phyloP scores from a whole-genome alignment of 1,139 yeast species.

The Suhomyces guaymorum region DNA sequence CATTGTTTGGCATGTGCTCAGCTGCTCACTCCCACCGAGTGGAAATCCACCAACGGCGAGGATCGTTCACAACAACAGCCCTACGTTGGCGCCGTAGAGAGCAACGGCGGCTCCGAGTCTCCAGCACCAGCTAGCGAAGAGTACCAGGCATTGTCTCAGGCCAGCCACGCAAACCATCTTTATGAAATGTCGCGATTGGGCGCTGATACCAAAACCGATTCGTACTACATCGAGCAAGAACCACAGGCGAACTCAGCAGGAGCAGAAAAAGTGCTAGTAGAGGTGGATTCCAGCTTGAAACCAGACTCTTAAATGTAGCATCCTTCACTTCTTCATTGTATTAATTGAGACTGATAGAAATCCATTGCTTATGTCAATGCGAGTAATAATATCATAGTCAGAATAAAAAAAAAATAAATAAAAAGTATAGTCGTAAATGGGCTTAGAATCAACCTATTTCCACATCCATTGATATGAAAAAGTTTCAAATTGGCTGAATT shows the following conservation, averaged over 20 bases:
- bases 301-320: constrained; percentile 5
- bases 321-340: constrained; percentile 20
- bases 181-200: constrained; percentile 13
- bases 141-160: constrained; percentile 9
- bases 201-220: constrained; percentile 9
- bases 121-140: constrained; percentile 6
- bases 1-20: constrained; percentile 68
- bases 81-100: neutral
- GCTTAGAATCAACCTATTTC: too few species aligned
- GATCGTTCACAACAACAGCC: constrained; percentile 4
- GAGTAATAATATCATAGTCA: too few species aligned
- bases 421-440: too few species aligned
- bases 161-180: constrained; percentile 11
- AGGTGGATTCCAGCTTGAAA: neutral
- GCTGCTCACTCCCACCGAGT: constrained; percentile 11
- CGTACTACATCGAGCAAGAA: constrained; percentile 10
- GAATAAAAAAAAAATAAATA: too few species aligned
- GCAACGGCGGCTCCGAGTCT: constrained; percentile 1
- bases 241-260: neutral
- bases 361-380: too few species aligned
- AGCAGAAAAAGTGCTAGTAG: neutral
- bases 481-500: too few species aligned
- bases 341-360: constrained; percentile 2
- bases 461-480: too few species aligned
- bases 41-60: constrained; percentile 7